phyloP scores from a whole-genome alignment of 202 grass and related monocot genomes.

The Hordeum pubiflorum region DNA sequence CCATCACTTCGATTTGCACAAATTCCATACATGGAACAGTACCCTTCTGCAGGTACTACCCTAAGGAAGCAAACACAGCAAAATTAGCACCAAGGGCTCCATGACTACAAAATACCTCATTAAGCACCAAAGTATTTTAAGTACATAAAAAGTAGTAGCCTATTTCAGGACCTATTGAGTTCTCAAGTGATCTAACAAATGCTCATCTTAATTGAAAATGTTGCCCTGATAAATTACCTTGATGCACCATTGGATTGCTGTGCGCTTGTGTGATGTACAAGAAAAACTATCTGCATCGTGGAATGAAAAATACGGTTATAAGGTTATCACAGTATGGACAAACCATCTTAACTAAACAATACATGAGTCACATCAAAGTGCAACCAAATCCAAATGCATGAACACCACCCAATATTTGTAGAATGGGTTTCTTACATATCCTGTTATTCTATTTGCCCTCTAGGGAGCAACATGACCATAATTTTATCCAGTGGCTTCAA shows the following conservation, averaged over 20 bases:
- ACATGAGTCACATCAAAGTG: not conserved
- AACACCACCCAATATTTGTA: not conserved
- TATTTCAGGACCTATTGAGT: not conserved
- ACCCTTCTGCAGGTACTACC: constrained; percentile 62
- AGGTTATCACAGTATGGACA: constrained; percentile 5
- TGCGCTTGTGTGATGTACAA: constrained; percentile 34
- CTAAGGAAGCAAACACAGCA: constrained; percentile 34
- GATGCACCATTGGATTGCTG: constrained; percentile 58
- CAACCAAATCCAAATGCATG: constrained; percentile 4
- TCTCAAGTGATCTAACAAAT: not conserved
- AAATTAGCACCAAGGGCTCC: constrained; percentile 8
- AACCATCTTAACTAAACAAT: not conserved
- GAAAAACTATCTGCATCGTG: constrained; percentile 48
- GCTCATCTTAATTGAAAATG: constrained; percentile 6
- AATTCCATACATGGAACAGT: constrained; percentile 91
- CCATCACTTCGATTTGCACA: constrained; percentile 73
- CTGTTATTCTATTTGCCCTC: constrained; percentile 9
- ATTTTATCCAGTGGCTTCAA: not conserved
- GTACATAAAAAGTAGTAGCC: constrained; percentile 6
- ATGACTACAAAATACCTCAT: constrained; percentile 23
- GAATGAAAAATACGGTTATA: not conserved
- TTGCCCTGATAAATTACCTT: constrained; percentile 46
- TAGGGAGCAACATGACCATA: not conserved
- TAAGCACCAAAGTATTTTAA: constrained; percentile 26
- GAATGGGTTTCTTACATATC: not conserved